Conservation (phyloP, 1,139 yeast genomes). For the Pichia sp. region DNA sequence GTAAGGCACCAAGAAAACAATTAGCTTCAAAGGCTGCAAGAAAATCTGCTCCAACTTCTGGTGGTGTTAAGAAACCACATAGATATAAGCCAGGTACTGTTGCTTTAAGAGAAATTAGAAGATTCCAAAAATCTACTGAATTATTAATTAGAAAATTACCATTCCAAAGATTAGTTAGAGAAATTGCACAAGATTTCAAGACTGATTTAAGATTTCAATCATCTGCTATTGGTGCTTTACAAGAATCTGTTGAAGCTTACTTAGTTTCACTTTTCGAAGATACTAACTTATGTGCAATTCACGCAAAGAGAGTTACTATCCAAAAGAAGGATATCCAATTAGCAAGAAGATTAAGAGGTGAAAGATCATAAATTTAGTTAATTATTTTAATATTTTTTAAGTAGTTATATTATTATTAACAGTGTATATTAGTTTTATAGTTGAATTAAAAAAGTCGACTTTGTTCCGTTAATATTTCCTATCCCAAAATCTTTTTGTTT, state of each 20-base stretch:
- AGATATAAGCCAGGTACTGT: constrained; percentile 99
- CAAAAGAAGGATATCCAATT: constrained; percentile 99
- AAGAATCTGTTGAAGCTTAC: constrained; percentile 98
- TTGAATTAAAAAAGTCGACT: not conserved
- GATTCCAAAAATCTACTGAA: constrained; percentile 98
- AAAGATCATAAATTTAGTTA: constrained; percentile 53
- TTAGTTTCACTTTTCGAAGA: constrained; percentile 61
- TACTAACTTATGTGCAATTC: constrained; percentile 98
- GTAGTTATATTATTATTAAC: not conserved
- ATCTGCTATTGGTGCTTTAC: constrained; percentile 97
- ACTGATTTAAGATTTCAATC: constrained; percentile 98
- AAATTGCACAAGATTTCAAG: constrained; percentile 97
- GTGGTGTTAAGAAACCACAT: constrained; percentile 99
- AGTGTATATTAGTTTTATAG: constrained; percentile 20
- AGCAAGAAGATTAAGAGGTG: constrained; percentile 99
- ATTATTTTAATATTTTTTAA: not conserved
- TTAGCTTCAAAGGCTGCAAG: constrained; percentile 99
- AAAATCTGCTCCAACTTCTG: constrained; percentile 96
- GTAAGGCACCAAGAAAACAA: constrained; percentile 99
- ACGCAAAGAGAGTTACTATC: constrained; percentile 98
- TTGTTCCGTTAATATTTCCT: not conserved
- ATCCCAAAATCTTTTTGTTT: not conserved
- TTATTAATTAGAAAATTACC: constrained; percentile 95
- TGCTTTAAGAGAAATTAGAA: constrained; percentile 98
- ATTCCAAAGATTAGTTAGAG: constrained; percentile 98